phyloP scores from a whole-genome alignment of 495 filamentous ascomycete species.

The Glarea lozoyensis region DNA sequence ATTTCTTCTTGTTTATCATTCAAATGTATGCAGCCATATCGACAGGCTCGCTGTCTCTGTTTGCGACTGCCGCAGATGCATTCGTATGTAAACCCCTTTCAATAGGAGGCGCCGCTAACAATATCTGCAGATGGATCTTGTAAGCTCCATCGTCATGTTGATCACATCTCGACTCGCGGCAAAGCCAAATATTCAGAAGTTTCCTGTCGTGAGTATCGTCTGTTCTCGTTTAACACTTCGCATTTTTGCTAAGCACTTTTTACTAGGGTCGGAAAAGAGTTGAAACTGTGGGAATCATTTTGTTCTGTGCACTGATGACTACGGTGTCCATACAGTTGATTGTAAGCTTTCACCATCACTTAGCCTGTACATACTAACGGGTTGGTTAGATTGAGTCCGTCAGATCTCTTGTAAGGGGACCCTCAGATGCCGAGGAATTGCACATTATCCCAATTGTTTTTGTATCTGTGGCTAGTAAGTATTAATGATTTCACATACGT shows the following conservation, averaged over 20 bases:
- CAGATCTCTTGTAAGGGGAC: conserved; percentile 32
- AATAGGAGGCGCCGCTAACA: conserved; percentile 4
- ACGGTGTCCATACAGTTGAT: conserved; percentile 46
- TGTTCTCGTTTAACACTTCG: conserved; percentile 2
- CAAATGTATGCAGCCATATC: conserved; percentile 49
- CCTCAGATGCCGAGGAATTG: conserved; percentile 28
- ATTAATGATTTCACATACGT: background rate
- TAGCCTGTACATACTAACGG: background rate
- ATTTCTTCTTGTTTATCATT: conserved; percentile 47
- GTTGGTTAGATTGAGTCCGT: conserved; percentile 36
- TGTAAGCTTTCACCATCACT: conserved; percentile 20
- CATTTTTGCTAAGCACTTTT: conserved; percentile 6
- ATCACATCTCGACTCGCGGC: conserved; percentile 41
- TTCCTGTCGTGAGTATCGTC: conserved; percentile 34
- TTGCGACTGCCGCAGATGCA: conserved; percentile 49
- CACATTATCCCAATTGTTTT: conserved; percentile 42
- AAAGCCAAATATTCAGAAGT: conserved; percentile 46
- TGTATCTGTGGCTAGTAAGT: conserved; percentile 41
- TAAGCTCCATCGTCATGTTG: conserved; percentile 47
- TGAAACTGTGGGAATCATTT: conserved; percentile 48
- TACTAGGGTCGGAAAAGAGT: conserved; percentile 42
- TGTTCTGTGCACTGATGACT: conserved; percentile 51
- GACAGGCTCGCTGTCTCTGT: conserved; percentile 45
- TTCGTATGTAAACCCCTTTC: conserved; percentile 30
- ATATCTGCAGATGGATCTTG: conserved; percentile 41